These are phyloP conservation scores for Cystobasidiopsis lactophilus DNA, from an alignment of 768 basidiomycete genomes.

Conservation along the genomic window DNA sequence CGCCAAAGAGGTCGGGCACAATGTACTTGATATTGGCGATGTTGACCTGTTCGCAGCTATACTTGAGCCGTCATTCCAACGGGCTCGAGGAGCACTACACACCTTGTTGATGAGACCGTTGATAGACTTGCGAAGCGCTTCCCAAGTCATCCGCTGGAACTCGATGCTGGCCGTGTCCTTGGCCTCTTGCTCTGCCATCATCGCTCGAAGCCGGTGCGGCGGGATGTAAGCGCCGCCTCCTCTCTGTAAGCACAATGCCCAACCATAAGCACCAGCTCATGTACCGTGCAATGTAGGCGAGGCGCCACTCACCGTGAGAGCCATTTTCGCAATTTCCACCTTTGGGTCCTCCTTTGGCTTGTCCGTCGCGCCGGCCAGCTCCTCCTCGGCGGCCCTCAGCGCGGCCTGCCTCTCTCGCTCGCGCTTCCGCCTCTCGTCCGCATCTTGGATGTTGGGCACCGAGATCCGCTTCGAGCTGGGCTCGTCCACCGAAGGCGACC, in stretches of 20 bases:
- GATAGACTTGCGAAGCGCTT: slow-evolving; percentile 86
- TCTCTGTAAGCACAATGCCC: slow-evolving; percentile 46
- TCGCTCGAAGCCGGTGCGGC: slow-evolving; percentile 69
- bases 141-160: slow-evolving; percentile 92
- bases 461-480: no score
- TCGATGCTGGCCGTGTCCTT: slow-evolving; percentile 53
- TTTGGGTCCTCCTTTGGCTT: slow-evolving; percentile 33
- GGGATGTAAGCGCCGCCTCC: slow-evolving; percentile 95
- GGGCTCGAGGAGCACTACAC: slow-evolving; percentile 4
- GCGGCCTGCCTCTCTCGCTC: slow-evolving; percentile 63
- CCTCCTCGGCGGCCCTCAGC: slow-evolving; percentile 43
- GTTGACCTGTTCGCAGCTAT: slow-evolving; percentile 2
- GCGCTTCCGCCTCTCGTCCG: slow-evolving; percentile 49
- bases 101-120: slow-evolving; percentile 99
- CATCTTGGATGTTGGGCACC: slow-evolving; percentile 34
- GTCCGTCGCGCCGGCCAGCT: slow-evolving; percentile 30
- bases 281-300: background rate
- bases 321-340: slow-evolving; percentile 18
- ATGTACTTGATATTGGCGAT: slow-evolving; percentile 17
- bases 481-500: no score
- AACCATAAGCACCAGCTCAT: slow-evolving; percentile 32
- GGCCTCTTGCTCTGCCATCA: slow-evolving; percentile 51
- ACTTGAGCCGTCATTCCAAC: background rate
- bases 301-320: slow-evolving; percentile 1
- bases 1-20: slow-evolving; percentile 42